These are phyloP conservation scores for Nemania abortiva DNA, from an alignment of 2,329 filamentous ascomycete species.

Conservation along the genomic window DNA sequence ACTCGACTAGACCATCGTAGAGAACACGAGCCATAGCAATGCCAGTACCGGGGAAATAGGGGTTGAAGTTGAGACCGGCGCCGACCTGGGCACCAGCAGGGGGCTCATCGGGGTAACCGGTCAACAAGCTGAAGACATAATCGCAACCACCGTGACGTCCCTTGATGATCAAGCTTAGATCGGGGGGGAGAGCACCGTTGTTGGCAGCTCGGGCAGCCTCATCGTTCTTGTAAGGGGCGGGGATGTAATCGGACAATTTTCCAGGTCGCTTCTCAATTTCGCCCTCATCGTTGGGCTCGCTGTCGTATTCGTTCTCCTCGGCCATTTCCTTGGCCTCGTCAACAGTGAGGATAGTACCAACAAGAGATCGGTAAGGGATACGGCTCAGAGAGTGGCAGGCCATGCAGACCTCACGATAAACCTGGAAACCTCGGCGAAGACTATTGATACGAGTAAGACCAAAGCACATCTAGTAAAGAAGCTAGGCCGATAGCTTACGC, in stretches of 20 bases:
- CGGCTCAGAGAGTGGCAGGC: conserved; percentile 97
- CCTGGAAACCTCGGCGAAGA: conserved; percentile 98
- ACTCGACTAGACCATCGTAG: conserved; percentile 97
- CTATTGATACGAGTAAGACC: conserved; percentile 59
- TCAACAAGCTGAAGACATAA: conserved; percentile 98
- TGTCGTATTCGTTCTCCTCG: conserved; percentile 98
- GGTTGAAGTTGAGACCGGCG: conserved; percentile 98
- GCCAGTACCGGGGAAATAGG: conserved; percentile 98
- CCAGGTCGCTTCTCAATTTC: conserved; percentile 98
- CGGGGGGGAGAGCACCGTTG: conserved; percentile 96
- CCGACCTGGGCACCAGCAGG: conserved; percentile 88
- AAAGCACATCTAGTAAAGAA: background rate
- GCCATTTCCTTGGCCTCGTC: conserved; percentile 98
- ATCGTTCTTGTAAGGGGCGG: conserved; percentile 97
- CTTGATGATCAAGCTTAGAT: conserved; percentile 98
- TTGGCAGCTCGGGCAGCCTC: conserved; percentile 98
- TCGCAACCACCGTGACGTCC: conserved; percentile 96
- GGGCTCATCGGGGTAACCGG: conserved; percentile 96
- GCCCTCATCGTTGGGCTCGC: conserved; percentile 96
- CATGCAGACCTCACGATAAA: conserved; percentile 98
- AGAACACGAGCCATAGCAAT: conserved; percentile 99
- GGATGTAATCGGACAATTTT: conserved; percentile 98
- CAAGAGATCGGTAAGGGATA: conserved; percentile 91
- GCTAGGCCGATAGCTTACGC: conserved; percentile 73
- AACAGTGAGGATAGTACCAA: conserved; percentile 92